Conservation (phyloP, 2,329 filamentous ascomycete genomes). For the Dactylellina parvicollis region DNA sequence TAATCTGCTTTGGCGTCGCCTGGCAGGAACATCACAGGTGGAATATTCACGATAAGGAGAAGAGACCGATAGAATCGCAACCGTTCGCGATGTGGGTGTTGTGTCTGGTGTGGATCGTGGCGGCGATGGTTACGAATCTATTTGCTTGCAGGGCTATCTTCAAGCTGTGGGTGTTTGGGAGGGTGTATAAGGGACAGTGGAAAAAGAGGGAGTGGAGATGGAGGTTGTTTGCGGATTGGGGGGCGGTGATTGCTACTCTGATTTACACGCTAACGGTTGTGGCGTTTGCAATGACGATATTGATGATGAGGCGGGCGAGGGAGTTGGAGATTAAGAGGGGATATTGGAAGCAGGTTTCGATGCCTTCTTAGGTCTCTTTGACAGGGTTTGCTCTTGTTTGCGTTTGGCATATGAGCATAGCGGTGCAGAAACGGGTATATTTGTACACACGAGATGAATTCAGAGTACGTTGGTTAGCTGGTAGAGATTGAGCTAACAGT, state of each 20-base stretch:
- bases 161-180: conserved; percentile 23
- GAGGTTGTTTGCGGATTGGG: conserved; percentile 17
- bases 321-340: conserved; percentile 23
- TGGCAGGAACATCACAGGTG: conserved; percentile 32
- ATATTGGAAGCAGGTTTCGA: no score
- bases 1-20: conserved; percentile 22
- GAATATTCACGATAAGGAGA: conserved; percentile 10
- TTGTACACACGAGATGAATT: no score
- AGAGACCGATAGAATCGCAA: not conserved
- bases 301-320: conserved; percentile 19
- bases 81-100: conserved; percentile 29
- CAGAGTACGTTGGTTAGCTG: no score
- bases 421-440: no score
- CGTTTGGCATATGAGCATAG: not conserved
- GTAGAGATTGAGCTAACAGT: no score
- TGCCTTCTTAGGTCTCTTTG: no score
- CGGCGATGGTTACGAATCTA: not conserved
- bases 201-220: conserved; percentile 19
- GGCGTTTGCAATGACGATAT: conserved; percentile 14
- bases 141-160: conserved; percentile 15
- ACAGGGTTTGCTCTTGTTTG: not conserved
- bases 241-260: not conserved
- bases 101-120: conserved; percentile 22
- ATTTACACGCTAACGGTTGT: conserved; percentile 2
- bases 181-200: conserved; percentile 8